Evolutionary conservation across 2,329 filamentous ascomycete species (phyloP), one percentile per base, ranked within the genome.

Genomic region (Colletotrichum tabaci): DNA sequence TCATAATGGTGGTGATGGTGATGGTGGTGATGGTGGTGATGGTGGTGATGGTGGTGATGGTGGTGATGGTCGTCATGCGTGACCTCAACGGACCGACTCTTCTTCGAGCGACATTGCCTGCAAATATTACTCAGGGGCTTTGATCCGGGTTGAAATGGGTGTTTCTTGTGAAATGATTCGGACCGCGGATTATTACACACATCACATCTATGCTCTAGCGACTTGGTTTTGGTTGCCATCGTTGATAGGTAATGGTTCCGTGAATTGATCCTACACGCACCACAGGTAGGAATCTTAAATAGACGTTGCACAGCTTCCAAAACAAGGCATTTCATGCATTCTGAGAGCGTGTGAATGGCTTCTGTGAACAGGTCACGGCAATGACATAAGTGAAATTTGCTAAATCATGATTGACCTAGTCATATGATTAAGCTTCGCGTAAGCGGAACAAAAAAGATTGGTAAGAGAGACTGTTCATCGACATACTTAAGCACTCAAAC

Each of bases 41-140:
- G 49, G 6, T 12, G 26, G 26, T 30, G 50, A 26, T 53, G 26
- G 8, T 23, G 23, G 21, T 50, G 49, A 21, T 50, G 49, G 23
- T 50, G 13, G 49, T 50, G 49, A 50, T 50, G 49, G 6, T 12
- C 23, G 49, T 23, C 49, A 50, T 46, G 44, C 16, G 4, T 46
- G 13, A 46, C 44, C 15, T 18, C 4, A 15, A 46, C 8, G n/a
- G 23, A 50, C 18, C 21, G n/a, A 4, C 21, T 26, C 18, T 50
- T 50, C n/a, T 50, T 21, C 49, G 49, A 50, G 49, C 49, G 49
- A 26, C 49, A 50, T 50, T 15, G 49, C 49, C 49, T 50, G 49
- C 49, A 50, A 12, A 50, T 50, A 26, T 13, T 26, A 50, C 49
- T 50, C n/a, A 50, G 49, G 23, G 49, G 49, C 13, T 21, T 15